Evolutionary conservation across 495 filamentous ascomycete species (phyloP).

Genomic region (Penicillium angulare): DNA sequence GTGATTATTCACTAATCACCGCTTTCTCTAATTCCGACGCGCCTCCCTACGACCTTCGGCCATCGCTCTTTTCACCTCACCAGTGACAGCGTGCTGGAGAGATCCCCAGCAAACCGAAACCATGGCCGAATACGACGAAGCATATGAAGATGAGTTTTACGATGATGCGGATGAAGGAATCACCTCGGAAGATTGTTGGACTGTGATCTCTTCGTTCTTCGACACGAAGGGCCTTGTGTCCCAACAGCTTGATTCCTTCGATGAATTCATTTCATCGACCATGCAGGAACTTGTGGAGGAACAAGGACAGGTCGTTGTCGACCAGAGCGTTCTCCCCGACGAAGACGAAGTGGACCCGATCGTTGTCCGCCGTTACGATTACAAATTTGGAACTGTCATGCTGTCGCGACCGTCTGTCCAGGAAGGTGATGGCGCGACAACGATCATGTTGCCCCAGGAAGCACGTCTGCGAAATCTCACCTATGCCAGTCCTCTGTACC

Average conservation of each 20-base stretch:
- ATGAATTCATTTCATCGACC: conserved; percentile 89
- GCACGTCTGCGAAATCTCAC: conserved; percentile 92
- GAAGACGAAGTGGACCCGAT: conserved; percentile 69
- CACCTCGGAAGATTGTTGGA: conserved; percentile 92
- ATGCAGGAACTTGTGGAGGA: conserved; percentile 92
- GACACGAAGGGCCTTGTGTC: conserved; percentile 92
- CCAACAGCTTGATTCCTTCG: conserved; percentile 96
- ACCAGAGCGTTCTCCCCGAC: conserved; percentile 74
- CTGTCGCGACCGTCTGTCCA: conserved; percentile 84
- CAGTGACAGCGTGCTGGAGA: neutral
- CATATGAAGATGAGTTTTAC: conserved; percentile 52
- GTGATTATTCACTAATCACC: conserved; percentile 19
- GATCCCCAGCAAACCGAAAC: conserved; percentile 13
- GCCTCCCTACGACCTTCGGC: conserved; percentile 33
- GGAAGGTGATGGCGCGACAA: conserved; percentile 85
- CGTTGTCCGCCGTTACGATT: conserved; percentile 83
- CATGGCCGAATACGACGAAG: conserved; percentile 56
- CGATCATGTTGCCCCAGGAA: conserved; percentile 82
- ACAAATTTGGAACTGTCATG: conserved; percentile 83
- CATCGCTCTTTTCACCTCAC: conserved; percentile 1
- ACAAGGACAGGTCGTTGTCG: conserved; percentile 81
- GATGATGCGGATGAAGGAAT: conserved; percentile 68
- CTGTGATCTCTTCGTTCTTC: conserved; percentile 95
- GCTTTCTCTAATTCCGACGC: conserved; percentile 15
- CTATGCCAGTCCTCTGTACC: conserved; percentile 87